These are phyloP conservation scores for Nakataea oryzae DNA, from an alignment of 2,329 filamentous ascomycete species.

Conservation along the genomic window DNA sequence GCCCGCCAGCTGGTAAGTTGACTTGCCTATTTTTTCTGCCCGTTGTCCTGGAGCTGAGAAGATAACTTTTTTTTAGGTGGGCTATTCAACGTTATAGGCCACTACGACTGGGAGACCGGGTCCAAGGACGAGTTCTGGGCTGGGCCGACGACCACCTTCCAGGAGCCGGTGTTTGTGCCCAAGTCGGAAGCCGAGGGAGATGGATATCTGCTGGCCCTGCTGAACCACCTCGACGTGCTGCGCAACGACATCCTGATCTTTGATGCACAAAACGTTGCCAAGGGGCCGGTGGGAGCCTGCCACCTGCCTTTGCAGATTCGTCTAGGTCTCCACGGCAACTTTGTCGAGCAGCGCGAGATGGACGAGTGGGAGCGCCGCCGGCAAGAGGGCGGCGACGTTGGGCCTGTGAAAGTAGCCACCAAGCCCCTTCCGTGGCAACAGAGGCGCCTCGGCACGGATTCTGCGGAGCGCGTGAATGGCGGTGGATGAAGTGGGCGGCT, in stretches of 20 bases:
- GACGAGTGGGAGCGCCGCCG: conserved; percentile 28
- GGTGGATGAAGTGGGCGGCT: neutral
- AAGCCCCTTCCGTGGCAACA: conserved; percentile 28
- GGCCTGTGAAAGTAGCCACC: conserved; percentile 23
- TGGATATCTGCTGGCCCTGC: conserved; percentile 35
- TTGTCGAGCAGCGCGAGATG: conserved; percentile 29
- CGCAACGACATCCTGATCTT: conserved; percentile 33
- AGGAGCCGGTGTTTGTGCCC: conserved; percentile 44
- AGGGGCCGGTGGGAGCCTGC: conserved; percentile 27
- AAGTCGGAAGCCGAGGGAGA: conserved; percentile 32
- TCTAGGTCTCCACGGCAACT: conserved; percentile 31
- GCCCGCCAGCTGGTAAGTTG: conserved; percentile 26
- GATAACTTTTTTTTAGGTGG: conserved; percentile 15
- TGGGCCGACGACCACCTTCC: conserved; percentile 33
- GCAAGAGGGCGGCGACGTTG: conserved; percentile 22
- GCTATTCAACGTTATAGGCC: conserved; percentile 35
- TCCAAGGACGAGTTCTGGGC: conserved; percentile 30
- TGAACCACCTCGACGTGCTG: conserved; percentile 32
- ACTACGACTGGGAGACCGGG: conserved; percentile 29
- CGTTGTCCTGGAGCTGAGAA: conserved; percentile 23
- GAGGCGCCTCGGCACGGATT: neutral
- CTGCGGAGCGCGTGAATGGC: neutral
- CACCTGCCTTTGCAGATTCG: conserved; percentile 29
- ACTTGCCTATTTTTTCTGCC: conserved; percentile 34
- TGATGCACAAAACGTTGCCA: conserved; percentile 25